Conservation (phyloP, 768 basidiomycete species). For the Lyophyllum atratum region DNA sequence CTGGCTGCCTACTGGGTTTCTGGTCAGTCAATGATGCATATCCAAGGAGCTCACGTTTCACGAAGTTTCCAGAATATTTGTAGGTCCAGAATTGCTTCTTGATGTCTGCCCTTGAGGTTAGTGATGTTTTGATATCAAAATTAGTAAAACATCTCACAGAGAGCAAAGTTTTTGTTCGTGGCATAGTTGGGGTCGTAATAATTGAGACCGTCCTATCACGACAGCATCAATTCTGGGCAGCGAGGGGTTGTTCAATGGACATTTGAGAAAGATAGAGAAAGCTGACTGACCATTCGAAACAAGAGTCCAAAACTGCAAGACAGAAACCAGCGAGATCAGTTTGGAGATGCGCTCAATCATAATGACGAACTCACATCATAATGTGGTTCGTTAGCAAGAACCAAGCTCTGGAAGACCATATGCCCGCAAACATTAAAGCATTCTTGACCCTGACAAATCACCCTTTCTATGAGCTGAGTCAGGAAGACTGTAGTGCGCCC, state of each 20-base stretch:
- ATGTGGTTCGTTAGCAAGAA: conserved; percentile 36
- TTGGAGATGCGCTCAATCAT: no score
- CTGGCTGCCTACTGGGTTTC: conserved; percentile 35
- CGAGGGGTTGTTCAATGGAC: conserved; percentile 31
- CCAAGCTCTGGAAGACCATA: no score
- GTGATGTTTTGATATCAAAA: no score
- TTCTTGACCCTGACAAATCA: conserved; percentile 33
- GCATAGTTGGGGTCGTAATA: no score
- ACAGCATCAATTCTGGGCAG: conserved; percentile 23
- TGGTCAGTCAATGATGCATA: no score
- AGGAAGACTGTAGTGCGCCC: neutral
- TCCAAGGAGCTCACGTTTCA: no score
- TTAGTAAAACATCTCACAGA: conserved; percentile 25
- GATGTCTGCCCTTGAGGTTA: no score
- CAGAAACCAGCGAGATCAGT: no score
- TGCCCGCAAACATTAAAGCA: conserved; percentile 37
- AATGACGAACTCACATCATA: conserved; percentile 41
- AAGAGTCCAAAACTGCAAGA: no score
- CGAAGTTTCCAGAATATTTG: no score
- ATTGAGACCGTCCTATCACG: conserved; percentile 31
- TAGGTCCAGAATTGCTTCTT: no score
- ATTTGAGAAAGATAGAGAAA: conserved; percentile 5
- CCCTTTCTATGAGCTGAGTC: neutral
- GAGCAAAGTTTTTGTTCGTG: conserved; percentile 34
- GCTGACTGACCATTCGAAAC: conserved; percentile 32